phyloP scores from a whole-genome alignment of 805 yeast genomes.

The Wickerhamomyces alni region DNA sequence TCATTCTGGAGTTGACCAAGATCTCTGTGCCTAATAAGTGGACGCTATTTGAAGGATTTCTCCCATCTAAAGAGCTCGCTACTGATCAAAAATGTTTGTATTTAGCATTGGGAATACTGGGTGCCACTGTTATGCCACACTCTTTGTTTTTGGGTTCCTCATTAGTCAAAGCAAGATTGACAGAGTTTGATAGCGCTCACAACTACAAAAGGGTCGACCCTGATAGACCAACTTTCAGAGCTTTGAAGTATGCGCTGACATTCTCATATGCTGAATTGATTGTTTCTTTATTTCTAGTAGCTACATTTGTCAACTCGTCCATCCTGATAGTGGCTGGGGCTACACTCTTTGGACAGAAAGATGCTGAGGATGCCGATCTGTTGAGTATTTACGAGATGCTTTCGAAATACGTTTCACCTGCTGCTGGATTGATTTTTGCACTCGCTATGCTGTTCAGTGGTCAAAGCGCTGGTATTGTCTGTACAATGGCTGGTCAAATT shows the following conservation, averaged over 20 bases:
- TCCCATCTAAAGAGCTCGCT: constrained; percentile 54
- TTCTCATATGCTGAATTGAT: constrained; percentile 80
- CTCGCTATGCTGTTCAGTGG: constrained; percentile 85
- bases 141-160: constrained; percentile 82
- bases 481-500: constrained; percentile 91
- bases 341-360: constrained; percentile 59
- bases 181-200: constrained; percentile 61
- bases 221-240: constrained; percentile 72
- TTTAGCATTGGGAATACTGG: constrained; percentile 76
- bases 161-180: constrained; percentile 76
- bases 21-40: constrained; percentile 47
- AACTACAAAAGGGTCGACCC: constrained; percentile 35
- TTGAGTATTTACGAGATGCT: constrained; percentile 74
- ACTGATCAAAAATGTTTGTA: constrained; percentile 65
- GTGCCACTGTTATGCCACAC: constrained; percentile 96
- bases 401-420: constrained; percentile 63
- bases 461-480: constrained; percentile 92
- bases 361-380: constrained; percentile 73
- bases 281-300: constrained; percentile 77
- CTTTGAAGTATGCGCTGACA: constrained; percentile 72
- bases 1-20: constrained; percentile 59
- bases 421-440: constrained; percentile 88
- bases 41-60: constrained; percentile 56
- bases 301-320: constrained; percentile 88
- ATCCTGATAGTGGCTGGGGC: constrained; percentile 91